phyloP scores from a whole-genome alignment of 2,329 filamentous ascomycete species.

The Plectosphaerella cucumerina region DNA sequence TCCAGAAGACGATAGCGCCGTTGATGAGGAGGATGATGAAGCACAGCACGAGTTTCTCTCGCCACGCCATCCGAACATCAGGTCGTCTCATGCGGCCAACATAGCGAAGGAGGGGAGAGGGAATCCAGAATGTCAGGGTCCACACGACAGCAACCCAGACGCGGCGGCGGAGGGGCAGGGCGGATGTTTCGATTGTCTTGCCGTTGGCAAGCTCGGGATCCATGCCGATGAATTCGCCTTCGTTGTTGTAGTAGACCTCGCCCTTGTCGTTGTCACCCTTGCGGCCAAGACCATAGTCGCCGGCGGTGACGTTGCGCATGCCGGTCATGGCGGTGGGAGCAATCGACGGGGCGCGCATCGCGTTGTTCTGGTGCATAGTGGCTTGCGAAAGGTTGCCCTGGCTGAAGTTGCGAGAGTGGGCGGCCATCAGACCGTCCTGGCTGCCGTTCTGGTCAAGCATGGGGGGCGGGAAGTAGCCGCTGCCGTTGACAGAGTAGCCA shows the following conservation, averaged over 20 bases:
- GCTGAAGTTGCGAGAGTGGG: slow-evolving; percentile 51
- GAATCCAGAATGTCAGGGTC: slow-evolving; percentile 90
- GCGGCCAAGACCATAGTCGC: slow-evolving; percentile 83
- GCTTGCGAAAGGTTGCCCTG: slow-evolving; percentile 53
- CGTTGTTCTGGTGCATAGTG: slow-evolving; percentile 36
- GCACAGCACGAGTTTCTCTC: slow-evolving; percentile 86
- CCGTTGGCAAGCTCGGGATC: slow-evolving; percentile 76
- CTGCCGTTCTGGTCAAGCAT: slow-evolving; percentile 61
- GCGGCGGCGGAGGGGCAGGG: slow-evolving; percentile 60
- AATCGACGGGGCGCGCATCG: slow-evolving; percentile 53
- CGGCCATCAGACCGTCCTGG: slow-evolving; percentile 63
- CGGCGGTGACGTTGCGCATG: slow-evolving; percentile 53
- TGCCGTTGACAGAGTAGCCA: slow-evolving; percentile 63
- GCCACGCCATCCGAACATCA: slow-evolving; percentile 95
- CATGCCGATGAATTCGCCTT: slow-evolving; percentile 64
- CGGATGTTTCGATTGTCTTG: slow-evolving; percentile 70
- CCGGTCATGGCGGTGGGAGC: slow-evolving; percentile 41
- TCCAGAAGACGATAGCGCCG: slow-evolving; percentile 82
- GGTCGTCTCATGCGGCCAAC: slow-evolving; percentile 95
- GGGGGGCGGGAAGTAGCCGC: slow-evolving; percentile 67
- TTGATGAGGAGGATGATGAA: slow-evolving; percentile 80
- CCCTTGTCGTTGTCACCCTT: slow-evolving; percentile 79
- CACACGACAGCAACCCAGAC: slow-evolving; percentile 81
- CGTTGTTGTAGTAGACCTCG: slow-evolving; percentile 69
- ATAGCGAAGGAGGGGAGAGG: slow-evolving; percentile 74